Conservation (phyloP, 768 basidiomycete species). For the Tricholoma hemisulphureum region DNA sequence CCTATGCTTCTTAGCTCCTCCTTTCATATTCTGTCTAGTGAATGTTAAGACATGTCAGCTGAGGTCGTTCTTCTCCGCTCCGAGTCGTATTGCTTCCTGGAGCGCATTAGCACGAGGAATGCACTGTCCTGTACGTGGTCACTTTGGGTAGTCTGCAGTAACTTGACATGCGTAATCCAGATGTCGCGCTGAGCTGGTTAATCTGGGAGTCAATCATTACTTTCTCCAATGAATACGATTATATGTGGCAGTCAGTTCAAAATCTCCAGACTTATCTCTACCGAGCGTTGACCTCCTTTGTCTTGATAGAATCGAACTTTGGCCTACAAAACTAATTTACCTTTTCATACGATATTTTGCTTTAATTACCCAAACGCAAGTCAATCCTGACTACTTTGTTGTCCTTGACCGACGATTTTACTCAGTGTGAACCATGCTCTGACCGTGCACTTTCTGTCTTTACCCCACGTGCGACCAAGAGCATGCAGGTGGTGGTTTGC, state of each 20-base stretch:
- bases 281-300: not conserved
- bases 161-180: not conserved
- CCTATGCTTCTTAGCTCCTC: not conserved
- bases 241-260: slow-evolving; percentile 9
- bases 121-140: not conserved
- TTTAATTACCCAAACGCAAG: slow-evolving; percentile 15
- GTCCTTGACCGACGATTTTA: not conserved
- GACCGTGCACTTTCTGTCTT: slow-evolving; percentile 5
- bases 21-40: not conserved
- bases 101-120: not conserved
- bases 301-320: not conserved
- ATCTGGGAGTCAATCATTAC: slow-evolving; percentile 7
- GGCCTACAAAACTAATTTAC: slow-evolving; percentile 5
- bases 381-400: not conserved
- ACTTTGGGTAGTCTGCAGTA: not conserved
- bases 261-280: not conserved
- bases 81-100: not conserved
- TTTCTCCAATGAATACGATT: slow-evolving; percentile 7
- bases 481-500: slow-evolving; percentile 11
- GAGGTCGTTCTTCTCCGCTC: not conserved
- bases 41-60: not conserved
- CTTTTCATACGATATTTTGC: slow-evolving; percentile 16
- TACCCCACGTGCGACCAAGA: not conserved
- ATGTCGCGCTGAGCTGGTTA: slow-evolving; percentile 7
- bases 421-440: slow-evolving; percentile 8